A percentile compares a stretch with the other conserved stretches of the same genome.
These are phyloP conservation scores for Fraxinus quadrangulata DNA, from an alignment of 257 asterid genomes.

Conservation along the genomic window DNA sequence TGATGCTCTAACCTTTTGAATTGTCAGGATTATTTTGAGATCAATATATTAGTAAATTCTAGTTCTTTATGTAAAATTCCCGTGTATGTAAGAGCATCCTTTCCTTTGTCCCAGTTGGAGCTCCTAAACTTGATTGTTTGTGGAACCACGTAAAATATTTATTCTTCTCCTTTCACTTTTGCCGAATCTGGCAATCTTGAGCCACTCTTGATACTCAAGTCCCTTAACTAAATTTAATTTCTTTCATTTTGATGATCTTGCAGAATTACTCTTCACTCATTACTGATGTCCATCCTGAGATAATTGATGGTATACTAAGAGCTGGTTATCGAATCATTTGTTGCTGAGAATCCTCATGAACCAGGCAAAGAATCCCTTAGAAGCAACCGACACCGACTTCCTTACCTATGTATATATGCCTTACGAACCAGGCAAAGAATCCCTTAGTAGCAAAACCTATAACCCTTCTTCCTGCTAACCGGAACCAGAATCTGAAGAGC, in stretches of 20 bases:
- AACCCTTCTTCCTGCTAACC: no score
- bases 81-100: neutral
- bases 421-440: no score
- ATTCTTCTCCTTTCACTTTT: neutral
- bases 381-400: no score
- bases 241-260: slow-evolving; percentile 7
- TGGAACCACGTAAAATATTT: neutral
- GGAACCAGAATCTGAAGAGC: no score
- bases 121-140: neutral
- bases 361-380: no score
- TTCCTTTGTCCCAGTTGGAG: neutral
- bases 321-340: slow-evolving; percentile 76
- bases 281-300: slow-evolving; percentile 73
- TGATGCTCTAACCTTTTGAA: no score
- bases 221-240: neutral
- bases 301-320: slow-evolving; percentile 52
- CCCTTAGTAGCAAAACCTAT: no score
- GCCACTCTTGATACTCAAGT: neutral
- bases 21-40: no score
- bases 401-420: no score
- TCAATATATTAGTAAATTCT: no score
- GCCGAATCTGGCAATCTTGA: neutral
- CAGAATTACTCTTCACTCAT: slow-evolving; percentile 80
- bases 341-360: neutral
- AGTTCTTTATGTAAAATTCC: neutral